These are phyloP conservation scores for Ascochyta rabiei DNA, from an alignment of 2,329 filamentous ascomycete species.

Conservation along the genomic window DNA sequence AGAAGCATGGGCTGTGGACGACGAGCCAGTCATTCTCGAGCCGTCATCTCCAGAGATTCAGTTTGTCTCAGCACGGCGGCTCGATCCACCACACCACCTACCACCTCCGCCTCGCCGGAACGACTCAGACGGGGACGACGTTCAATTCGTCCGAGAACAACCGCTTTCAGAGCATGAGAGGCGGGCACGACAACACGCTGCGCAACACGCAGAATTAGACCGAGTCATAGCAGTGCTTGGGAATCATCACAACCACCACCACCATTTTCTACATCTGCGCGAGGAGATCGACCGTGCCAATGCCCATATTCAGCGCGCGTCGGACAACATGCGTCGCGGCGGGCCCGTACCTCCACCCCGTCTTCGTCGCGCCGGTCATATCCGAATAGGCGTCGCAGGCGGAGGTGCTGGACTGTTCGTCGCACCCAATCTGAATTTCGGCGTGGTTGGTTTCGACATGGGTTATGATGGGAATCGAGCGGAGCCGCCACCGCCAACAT, in stretches of 20 bases:
- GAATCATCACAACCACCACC: conserved; percentile 9
- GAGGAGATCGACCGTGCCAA: conserved; percentile 30
- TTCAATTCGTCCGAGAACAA: conserved; percentile 38
- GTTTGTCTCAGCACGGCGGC: conserved; percentile 49
- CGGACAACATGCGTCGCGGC: conserved; percentile 17
- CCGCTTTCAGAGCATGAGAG: conserved; percentile 30
- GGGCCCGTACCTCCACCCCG: conserved; percentile 26
- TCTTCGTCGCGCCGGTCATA: conserved; percentile 16
- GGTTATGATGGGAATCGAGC: conserved; percentile 36
- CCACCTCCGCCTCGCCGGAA: conserved; percentile 5
- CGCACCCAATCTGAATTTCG: conserved; percentile 47
- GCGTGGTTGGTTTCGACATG: conserved; percentile 52
- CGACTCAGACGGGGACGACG: conserved; percentile 35
- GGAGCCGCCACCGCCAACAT: conserved; percentile 49
- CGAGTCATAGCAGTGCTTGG: conserved; percentile 28
- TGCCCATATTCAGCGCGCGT: conserved; percentile 24
- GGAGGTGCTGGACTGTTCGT: conserved; percentile 17
- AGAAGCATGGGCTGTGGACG: conserved; percentile 29
- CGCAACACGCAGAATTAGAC: conserved; percentile 22
- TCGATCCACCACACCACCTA: conserved; percentile 25
- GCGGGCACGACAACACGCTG: conserved; percentile 16
- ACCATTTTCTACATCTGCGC: conserved; percentile 27
- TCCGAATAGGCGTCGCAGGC: conserved; percentile 25
- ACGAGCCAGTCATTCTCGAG: conserved; percentile 19
- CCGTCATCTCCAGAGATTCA: conserved; percentile 56